A percentile compares a stretch with the other conserved stretches of the same genome.
These are phyloP conservation scores for Tolypocladium nubicola DNA, from an alignment of 2,329 filamentous ascomycete species.

Conservation along the genomic window DNA sequence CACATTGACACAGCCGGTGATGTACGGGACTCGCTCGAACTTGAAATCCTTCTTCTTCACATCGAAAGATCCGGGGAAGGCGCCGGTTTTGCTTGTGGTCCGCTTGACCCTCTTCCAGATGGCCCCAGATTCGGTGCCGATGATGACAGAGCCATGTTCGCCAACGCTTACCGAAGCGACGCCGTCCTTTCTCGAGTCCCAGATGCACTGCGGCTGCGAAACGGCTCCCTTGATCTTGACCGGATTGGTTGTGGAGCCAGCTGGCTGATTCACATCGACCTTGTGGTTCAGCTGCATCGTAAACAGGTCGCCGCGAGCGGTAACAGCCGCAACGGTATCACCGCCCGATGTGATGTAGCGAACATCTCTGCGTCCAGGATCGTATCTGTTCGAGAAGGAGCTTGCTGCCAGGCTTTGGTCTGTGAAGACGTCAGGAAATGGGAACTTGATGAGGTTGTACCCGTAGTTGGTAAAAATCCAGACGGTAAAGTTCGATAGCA, in stretches of 20 bases:
- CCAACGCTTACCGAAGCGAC: conserved; percentile 80
- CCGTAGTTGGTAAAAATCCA: conserved; percentile 95
- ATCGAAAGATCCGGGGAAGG: conserved; percentile 34
- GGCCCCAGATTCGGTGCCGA: conserved; percentile 84
- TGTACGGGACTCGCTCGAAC: conserved; percentile 79
- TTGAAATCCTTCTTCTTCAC: conserved; percentile 82
- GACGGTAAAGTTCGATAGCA: conserved; percentile 80
- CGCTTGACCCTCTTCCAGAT: conserved; percentile 86
- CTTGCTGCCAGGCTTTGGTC: conserved; percentile 59
- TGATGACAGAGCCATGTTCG: conserved; percentile 87
- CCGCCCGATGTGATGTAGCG: conserved; percentile 72
- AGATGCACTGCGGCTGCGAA: conserved; percentile 69
- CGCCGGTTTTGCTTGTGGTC: conserved; percentile 63
- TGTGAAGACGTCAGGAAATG: conserved; percentile 57
- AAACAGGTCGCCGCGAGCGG: conserved; percentile 76
- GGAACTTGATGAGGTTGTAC: conserved; percentile 83
- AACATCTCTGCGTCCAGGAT: conserved; percentile 57
- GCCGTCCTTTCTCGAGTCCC: conserved; percentile 80
- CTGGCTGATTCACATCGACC: conserved; percentile 46
- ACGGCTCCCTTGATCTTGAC: conserved; percentile 79
- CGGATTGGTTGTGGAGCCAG: conserved; percentile 80
- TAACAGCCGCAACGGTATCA: conserved; percentile 84
- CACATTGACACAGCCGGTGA: conserved; percentile 76
- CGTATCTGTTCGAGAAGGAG: conserved; percentile 39
- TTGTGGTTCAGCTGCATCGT: conserved; percentile 68